Conservation (phyloP, 176 grass and related monocot genomes). For the barley (Hordeum vulgare) region MorexV3_pseudomolecules_assembly NC_058523.1:36884455-36884954, state of each 20-base stretch:
- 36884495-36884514: neutral
- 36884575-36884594: neutral
- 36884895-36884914: neutral
- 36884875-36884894: neutral
- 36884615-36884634: neutral
- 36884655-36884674: neutral
- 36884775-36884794: neutral
- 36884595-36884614: neutral
- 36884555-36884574: neutral
- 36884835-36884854: neutral
- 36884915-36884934: neutral
- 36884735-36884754: neutral
- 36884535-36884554: no score
- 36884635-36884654: neutral
- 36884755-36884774: no score
- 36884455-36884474: neutral
- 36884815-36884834: neutral
- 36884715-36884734: neutral
- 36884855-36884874: neutral
- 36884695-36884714: neutral
- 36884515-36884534: no score
- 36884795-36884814: neutral
- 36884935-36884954: neutral
- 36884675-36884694: neutral
- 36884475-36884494: neutral